phyloP scores from a whole-genome alignment of 2,329 filamentous ascomycete genomes.

The Trichoderma arundinaceum region DNA sequence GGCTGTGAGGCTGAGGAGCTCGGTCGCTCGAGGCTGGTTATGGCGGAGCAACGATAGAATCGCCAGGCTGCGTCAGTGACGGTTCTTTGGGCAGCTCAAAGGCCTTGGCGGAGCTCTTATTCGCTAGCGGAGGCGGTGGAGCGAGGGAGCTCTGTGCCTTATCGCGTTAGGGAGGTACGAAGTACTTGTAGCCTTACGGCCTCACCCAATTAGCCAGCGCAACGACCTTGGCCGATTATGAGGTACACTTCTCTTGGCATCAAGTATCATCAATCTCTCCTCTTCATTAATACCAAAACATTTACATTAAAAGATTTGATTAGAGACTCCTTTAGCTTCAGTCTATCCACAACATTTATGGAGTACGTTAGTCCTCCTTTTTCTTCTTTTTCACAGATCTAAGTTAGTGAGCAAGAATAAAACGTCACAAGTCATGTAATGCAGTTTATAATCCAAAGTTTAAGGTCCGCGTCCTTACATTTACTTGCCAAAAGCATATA shows the following conservation, averaged over 20 bases:
- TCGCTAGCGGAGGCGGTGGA: constrained; percentile 19
- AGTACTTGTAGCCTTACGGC: not conserved
- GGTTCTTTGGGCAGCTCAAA: constrained; percentile 20
- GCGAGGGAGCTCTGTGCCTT: constrained; percentile 8
- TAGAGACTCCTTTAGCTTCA: no score
- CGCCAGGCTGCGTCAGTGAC: constrained; percentile 29
- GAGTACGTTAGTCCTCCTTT: no score
- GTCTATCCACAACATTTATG: no score
- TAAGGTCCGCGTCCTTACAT: not conserved
- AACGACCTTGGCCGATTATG: no score
- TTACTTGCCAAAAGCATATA: not conserved
- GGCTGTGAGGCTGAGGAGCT: not conserved
- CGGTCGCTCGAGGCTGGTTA: constrained; percentile 14
- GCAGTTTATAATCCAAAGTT: not conserved
- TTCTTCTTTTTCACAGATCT: no score
- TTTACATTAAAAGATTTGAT: no score
- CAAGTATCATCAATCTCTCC: no score
- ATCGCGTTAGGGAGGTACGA: constrained; percentile 13
- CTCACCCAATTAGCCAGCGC: not conserved
- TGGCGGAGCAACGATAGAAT: not conserved
- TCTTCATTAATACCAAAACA: no score
- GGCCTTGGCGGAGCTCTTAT: constrained; percentile 7
- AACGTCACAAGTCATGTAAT: no score
- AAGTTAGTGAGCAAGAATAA: no score
- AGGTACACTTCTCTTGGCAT: no score